Evolutionary conservation across 2,329 filamentous ascomycete species (phyloP), one percentile per base, ranked within the genome.

Genomic region (Xylaria polymorpha): DNA sequence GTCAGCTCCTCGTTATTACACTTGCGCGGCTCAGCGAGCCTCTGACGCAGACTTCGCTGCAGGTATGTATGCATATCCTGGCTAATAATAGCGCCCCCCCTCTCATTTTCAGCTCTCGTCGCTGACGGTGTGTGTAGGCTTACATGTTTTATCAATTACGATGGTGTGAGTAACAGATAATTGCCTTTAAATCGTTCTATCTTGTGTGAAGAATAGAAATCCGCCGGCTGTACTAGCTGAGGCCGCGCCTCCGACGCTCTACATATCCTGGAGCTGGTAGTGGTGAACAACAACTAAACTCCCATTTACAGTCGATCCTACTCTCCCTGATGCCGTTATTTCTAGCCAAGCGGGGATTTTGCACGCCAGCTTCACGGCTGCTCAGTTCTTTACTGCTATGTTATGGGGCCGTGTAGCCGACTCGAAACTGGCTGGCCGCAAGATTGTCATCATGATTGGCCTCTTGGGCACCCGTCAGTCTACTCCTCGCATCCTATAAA

Each of bases 61-160:
- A 85, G 80, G 83, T 83, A 76, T 9, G 83, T 83, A 76, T 9
- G 67, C 35, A 43, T 55, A 37, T 50, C 57, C 50, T n/a, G 7
- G 35, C 15, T 22, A 1, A 50, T 39, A 60, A 32, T 25, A 29
- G 25, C 25, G 15, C 6, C 14, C 29, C 18, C 22, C 25, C 9
- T 51, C 20, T 32, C 6, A 10, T 32, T 2, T 18, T n/a, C 6
- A 25, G 48, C 20, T 39, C 29, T n/a, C 29, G 18, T 58, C 22
- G 39, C 60, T 64, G 20, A 60, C 51, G 64, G 35, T 41, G 69
- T 39, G 66, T 66, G 22, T 57, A 92, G 80, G 87, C 92, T 1
- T 97, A 97, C 80, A 90, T 97, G 84, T 97, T 93, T 81, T 97
- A 95, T 80, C 93, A 96, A 79, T 87, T 97, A n/a, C 90, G 89